phyloP scores from a whole-genome alignment of 179 eudicot species.

The Patellifolia procumbens region DNA sequence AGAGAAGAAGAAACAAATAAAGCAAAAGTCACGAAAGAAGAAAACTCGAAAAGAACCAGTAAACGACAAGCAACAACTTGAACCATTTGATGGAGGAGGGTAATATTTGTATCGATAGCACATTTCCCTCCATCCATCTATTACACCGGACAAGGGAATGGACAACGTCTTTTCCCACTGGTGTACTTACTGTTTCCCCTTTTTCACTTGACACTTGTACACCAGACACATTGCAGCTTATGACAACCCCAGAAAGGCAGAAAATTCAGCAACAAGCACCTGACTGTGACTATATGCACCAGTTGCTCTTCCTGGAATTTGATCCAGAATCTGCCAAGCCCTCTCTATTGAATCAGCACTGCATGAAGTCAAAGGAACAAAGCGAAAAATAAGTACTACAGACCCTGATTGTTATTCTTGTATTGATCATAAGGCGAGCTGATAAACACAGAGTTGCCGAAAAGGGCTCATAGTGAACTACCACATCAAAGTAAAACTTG shows the following conservation, averaged over 20 bases:
- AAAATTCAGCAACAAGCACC: slow-evolving; percentile 33
- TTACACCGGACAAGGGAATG: neutral
- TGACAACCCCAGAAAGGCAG: neutral
- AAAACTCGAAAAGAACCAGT: neutral
- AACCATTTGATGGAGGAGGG: neutral
- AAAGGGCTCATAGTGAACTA: neutral
- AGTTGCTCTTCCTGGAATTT: slow-evolving; percentile 90
- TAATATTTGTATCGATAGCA: neutral
- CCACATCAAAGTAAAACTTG: neutral
- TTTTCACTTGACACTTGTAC: neutral
- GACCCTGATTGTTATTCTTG: neutral
- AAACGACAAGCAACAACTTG: neutral
- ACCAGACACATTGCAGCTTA: neutral
- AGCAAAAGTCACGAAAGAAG: neutral
- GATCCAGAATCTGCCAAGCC: slow-evolving; percentile 82
- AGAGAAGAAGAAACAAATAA: neutral
- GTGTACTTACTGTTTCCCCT: neutral
- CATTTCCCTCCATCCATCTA: neutral
- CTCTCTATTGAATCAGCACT: slow-evolving; percentile 87
- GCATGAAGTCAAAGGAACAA: slow-evolving; percentile 18
- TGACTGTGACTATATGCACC: slow-evolving; percentile 98
- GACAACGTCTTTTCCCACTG: neutral
- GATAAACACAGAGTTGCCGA: neutral
- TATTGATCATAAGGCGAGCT: slow-evolving; percentile 2
- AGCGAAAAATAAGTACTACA: neutral